A percentile compares a stretch with the other conserved stretches of the same genome.
These are phyloP conservation scores for Sporothrix pallida DNA, from an alignment of 2,329 filamentous ascomycete genomes.

Conservation along the genomic window DNA sequence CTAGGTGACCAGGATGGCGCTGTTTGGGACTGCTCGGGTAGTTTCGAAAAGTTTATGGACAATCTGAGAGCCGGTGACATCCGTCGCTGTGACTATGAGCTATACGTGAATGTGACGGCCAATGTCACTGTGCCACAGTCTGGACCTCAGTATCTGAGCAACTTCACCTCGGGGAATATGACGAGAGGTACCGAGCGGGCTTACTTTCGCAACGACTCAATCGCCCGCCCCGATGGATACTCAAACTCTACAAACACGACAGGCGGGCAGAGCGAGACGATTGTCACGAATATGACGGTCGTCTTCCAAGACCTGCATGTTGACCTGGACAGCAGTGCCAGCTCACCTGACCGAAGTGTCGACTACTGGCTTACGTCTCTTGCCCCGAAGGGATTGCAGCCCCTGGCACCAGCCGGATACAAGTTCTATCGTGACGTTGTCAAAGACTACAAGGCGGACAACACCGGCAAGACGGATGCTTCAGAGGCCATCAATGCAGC, in stretches of 20 bases:
- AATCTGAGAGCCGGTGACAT: neutral
- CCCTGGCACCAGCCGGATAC: conserved; percentile 11
- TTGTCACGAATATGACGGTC: neutral
- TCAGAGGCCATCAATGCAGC: conserved; percentile 54
- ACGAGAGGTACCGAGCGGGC: neutral
- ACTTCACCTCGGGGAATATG: neutral
- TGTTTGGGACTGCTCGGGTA: neutral
- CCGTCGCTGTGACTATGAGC: neutral
- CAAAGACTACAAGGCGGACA: conserved; percentile 47
- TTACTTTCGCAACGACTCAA: neutral
- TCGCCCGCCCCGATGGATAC: no score
- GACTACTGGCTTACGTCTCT: neutral
- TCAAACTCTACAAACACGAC: neutral
- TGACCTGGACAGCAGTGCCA: neutral
- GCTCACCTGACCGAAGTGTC: neutral
- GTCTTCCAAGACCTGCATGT: neutral
- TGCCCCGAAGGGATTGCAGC: neutral
- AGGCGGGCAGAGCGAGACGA: neutral
- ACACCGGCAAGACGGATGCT: conserved; percentile 49
- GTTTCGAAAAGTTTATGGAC: neutral
- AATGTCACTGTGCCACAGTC: neutral
- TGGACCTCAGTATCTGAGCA: neutral
- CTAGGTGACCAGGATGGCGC: neutral
- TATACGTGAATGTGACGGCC: neutral
- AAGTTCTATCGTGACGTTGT: conserved; percentile 24